Evolutionary conservation across 2,329 filamentous ascomycete genomes (phyloP).

Genomic region (Alternaria novae-zelandiae): DNA sequence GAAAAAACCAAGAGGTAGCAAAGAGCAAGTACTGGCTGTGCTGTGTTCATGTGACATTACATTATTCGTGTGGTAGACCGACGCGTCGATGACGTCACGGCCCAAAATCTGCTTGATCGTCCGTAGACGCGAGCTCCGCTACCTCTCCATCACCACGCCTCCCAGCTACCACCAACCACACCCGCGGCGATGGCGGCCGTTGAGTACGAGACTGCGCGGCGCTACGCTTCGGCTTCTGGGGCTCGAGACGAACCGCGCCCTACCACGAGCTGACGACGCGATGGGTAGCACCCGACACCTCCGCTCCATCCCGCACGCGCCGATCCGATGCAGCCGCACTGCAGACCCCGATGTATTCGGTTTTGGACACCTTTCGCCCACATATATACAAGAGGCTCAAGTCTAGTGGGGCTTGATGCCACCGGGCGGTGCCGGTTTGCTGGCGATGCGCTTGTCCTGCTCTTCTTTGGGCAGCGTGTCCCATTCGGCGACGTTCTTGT

Average conservation of each 20-base stretch:
- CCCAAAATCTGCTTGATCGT: neutral
- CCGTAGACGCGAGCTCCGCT: neutral
- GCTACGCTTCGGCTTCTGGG: neutral
- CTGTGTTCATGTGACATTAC: neutral
- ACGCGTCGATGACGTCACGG: neutral
- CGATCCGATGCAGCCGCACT: neutral
- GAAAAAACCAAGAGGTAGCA: neutral
- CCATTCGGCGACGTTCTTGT: constrained; percentile 67
- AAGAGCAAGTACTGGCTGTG: neutral
- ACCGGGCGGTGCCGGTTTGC: constrained; percentile 31
- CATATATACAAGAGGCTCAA: neutral
- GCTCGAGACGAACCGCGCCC: neutral
- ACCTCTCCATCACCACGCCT: neutral
- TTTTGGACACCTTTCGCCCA: neutral
- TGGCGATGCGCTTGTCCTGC: constrained; percentile 58
- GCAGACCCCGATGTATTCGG: neutral
- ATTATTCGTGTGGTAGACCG: neutral
- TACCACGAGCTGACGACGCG: neutral
- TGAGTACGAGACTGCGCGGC: neutral
- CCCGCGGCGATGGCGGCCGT: neutral
- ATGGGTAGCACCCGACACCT: neutral
- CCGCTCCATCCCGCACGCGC: neutral
- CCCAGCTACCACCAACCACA: neutral
- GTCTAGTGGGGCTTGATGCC: neutral
- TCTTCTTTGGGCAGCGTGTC: constrained; percentile 65